These are phyloP conservation scores for Fusarium nygamai DNA, from an alignment of 2,329 filamentous ascomycete genomes.

Conservation along the genomic window DNA sequence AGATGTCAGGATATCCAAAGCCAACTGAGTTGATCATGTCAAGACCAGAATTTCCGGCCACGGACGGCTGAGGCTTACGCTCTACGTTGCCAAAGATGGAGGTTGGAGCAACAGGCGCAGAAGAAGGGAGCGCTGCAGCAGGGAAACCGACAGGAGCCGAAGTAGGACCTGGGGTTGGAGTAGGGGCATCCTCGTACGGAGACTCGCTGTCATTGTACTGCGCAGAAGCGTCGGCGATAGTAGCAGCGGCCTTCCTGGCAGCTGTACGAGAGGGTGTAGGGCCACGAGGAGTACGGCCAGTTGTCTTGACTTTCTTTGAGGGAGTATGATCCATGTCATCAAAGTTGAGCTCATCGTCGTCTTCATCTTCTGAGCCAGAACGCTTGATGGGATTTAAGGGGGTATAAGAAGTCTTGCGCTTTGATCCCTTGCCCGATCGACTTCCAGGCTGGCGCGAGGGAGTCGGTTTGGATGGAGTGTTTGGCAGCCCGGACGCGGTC, in stretches of 20 bases:
- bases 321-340: slow-evolving; percentile 51
- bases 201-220: slow-evolving; percentile 46
- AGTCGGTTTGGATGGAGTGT: slow-evolving; percentile 45
- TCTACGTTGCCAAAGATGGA: slow-evolving; percentile 41
- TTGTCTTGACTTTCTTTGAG: slow-evolving; percentile 48
- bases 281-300: slow-evolving; percentile 31
- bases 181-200: slow-evolving; percentile 31
- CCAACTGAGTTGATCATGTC: not conserved
- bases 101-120: not conserved
- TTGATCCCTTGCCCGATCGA: slow-evolving; percentile 43
- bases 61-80: slow-evolving; percentile 10
- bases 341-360: slow-evolving; percentile 44
- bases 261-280: slow-evolving; percentile 46
- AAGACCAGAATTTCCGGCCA: not conserved
- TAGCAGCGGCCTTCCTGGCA: slow-evolving; percentile 48
- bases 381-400: slow-evolving; percentile 41
- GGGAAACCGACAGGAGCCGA: not conserved
- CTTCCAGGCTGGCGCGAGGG: slow-evolving; percentile 36
- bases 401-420: slow-evolving; percentile 35
- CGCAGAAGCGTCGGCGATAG: slow-evolving; percentile 45
- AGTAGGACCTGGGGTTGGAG: slow-evolving; percentile 9
- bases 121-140: not conserved
- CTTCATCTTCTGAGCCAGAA: slow-evolving; percentile 40
- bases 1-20: not conserved
- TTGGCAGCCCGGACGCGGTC: slow-evolving; percentile 34